phyloP scores from a whole-genome alignment of 2,329 filamentous ascomycete genomes.

The Botryotinia convoluta region DNA sequence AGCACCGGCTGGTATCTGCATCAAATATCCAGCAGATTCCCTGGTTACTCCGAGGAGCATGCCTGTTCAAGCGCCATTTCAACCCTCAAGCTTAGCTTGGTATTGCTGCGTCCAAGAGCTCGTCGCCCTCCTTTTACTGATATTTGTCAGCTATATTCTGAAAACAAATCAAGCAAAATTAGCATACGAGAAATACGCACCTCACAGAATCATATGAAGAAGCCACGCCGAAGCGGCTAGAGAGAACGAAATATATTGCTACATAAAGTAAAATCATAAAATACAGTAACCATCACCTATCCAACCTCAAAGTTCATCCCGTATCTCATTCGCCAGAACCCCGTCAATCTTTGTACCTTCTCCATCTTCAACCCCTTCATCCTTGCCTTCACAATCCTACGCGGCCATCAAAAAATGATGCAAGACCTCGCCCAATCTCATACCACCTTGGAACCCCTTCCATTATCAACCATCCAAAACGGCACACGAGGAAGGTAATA shows the following conservation, averaged over 20 bases:
- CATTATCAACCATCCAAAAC: neutral
- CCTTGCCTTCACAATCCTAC: neutral
- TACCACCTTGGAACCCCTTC: neutral
- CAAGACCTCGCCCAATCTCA: neutral
- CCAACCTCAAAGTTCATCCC: no score
- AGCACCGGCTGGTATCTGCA: conserved; percentile 51
- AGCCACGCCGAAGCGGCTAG: neutral
- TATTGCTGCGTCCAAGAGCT: neutral
- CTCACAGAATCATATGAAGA: neutral
- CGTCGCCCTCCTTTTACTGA: neutral
- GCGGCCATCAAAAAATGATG: neutral
- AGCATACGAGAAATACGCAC: neutral
- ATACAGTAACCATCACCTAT: no score
- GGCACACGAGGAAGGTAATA: neutral
- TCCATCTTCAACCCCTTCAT: neutral
- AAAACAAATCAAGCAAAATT: no score
- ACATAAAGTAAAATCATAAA: no score
- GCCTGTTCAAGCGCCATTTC: neutral
- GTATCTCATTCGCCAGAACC: no score
- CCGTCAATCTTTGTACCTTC: neutral
- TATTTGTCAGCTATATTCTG: neutral
- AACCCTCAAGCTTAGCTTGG: neutral
- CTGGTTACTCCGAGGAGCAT: neutral
- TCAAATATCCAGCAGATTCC: conserved; percentile 40
- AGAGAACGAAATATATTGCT: neutral